Evolutionary conservation across 208 protist species (phyloP).

Genomic region (Perkinsela sp.): DNA sequence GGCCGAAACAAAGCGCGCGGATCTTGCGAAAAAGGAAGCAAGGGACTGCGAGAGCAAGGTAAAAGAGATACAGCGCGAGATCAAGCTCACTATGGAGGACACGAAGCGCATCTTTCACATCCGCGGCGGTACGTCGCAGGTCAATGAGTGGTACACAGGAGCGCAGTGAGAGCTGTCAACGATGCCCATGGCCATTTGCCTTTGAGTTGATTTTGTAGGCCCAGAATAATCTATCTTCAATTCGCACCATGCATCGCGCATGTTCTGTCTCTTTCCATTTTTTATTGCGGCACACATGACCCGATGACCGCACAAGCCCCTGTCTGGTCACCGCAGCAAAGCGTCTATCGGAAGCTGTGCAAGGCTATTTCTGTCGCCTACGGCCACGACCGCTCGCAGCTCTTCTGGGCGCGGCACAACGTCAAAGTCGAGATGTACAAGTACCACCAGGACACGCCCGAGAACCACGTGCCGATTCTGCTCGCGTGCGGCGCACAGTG

Average conservation of each 20-base stretch:
- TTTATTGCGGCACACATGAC: background rate
- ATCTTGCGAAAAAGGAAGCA: background rate
- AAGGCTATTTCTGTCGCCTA: constrained; percentile 11
- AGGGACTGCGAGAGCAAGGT: background rate
- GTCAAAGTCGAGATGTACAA: constrained; percentile 62
- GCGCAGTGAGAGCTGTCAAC: background rate
- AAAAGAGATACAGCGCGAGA: background rate
- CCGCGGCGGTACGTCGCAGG: background rate
- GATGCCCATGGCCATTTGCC: background rate
- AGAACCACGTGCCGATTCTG: constrained; percentile 14
- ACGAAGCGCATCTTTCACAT: background rate
- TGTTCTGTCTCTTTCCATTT: background rate
- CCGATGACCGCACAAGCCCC: background rate
- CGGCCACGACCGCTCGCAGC: constrained; percentile 45
- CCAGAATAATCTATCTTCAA: background rate
- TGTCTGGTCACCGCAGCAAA: background rate
- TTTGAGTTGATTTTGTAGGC: background rate
- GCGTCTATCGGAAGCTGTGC: background rate
- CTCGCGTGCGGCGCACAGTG: constrained; percentile 25
- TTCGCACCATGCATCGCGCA: too few species aligned
- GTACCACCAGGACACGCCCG: constrained; percentile 20
- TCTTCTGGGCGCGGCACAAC: constrained; percentile 57
- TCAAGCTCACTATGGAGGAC: background rate
- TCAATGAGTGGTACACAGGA: background rate
- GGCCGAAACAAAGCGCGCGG: background rate